Evolutionary conservation across 371 early-diverging fungal genomes (phyloP), one percentile per base, ranked within the genome.

Genomic region (Mucor irregularis): DNA sequence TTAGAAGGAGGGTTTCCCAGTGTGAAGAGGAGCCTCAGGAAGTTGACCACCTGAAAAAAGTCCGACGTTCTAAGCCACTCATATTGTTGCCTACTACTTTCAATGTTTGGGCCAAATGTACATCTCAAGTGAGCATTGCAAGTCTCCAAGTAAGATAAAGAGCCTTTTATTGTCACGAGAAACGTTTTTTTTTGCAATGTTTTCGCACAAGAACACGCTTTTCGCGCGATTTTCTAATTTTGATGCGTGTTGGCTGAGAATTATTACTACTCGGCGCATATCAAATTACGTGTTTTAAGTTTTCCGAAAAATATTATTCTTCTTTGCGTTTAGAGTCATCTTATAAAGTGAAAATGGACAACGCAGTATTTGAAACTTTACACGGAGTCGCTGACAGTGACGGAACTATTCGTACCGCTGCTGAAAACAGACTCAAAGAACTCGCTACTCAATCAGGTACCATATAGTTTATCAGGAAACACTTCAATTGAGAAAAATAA

Each of bases 351-450:
- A 53, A 40, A 25, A 90, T 89, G 90, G 90, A 91, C 66, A 84
- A 81, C 66, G 76, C 80, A 28, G 83, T 89, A 29, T 90, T 83
- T 56, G 87, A 87, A 60, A 83, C 83, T 6, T 75, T 93, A 43
- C 75, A 87, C 60, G 71, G 80, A 40, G 85, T 85, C 3, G 77
- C 91, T 46, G 80, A 89, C 43, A 73, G 83, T 10, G 89, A 92
- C 53, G 71, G 82, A 10, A 73, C 81, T 49, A 74, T 80, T 49
- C 89, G 92, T 30, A 73, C 74, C 44, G 69, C 81, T 44, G 90
- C 90, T 25, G 94, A 94, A 69, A 68, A 76, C 43, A 71, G 72
- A 35, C 74, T 93, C 38, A 85, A 85, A 67, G 88, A 84, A 42
- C 76, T 93, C 17, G 80, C 82, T 53, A 58, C 68, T 49, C 69